Evolutionary conservation across 768 basidiomycete species (phyloP).

Genomic region (Peribolospora kevripleyi): DNA sequence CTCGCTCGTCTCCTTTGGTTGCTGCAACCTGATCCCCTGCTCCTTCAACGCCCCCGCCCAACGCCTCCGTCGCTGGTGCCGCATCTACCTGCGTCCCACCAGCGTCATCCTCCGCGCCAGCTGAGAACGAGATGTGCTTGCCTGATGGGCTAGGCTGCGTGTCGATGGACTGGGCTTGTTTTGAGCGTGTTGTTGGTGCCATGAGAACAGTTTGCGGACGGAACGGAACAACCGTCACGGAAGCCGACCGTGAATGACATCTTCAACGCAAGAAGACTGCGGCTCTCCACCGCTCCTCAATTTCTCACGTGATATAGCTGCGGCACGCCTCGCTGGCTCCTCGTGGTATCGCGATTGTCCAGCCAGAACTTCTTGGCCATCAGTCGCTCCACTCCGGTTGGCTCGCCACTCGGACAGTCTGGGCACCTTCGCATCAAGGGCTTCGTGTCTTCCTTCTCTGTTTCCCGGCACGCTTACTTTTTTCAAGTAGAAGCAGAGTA

Average conservation of each 20-base stretch:
- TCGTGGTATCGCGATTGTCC: too few relatives aligned
- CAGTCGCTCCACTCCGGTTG: too few relatives aligned
- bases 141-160: background rate
- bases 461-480: background rate
- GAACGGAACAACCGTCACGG: too few relatives aligned
- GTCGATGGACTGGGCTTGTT: background rate
- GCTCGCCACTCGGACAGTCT: too few relatives aligned
- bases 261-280: too few relatives aligned
- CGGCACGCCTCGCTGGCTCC: too few relatives aligned
- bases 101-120: background rate
- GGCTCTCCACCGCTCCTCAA: too few relatives aligned
- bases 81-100: background rate
- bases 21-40: background rate
- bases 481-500: background rate
- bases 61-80: background rate
- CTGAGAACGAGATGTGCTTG: background rate
- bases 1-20: background rate
- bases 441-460: too few relatives aligned
- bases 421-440: too few relatives aligned
- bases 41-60: background rate
- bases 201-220: background rate
- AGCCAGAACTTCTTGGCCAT: too few relatives aligned
- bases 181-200: background rate
- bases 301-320: too few relatives aligned
- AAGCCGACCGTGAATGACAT: too few relatives aligned